Evolutionary conservation across 1,284 basidiomycete genomes (phyloP).

Genomic region (Thecaphora frezii): DNA sequence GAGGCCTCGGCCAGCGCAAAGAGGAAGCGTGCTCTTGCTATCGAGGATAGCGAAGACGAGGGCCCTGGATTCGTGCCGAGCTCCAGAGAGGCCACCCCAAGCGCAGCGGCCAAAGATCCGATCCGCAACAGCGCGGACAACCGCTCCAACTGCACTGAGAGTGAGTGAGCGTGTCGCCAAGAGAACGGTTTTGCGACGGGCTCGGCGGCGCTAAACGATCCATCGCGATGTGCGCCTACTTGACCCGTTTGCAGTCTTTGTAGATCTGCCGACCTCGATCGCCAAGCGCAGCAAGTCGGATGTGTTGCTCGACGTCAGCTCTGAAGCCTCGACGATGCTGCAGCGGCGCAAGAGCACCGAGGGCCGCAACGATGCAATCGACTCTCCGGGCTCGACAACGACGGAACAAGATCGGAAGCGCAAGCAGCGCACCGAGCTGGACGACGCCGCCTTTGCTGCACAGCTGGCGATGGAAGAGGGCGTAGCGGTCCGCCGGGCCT

Average conservation of each 20-base stretch:
- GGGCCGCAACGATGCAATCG: too few relatives aligned
- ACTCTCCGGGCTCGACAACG: too few relatives aligned
- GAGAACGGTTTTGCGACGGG: too few relatives aligned
- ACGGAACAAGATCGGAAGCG: too few relatives aligned
- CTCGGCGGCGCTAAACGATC: too few relatives aligned
- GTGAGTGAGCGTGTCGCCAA: neutral
- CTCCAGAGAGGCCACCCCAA: neutral
- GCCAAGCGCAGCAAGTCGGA: neutral
- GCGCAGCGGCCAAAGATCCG: neutral
- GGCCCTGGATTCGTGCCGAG: neutral
- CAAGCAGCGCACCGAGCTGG: neutral
- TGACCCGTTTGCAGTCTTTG: neutral
- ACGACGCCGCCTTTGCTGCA: slow-evolving; percentile 30
- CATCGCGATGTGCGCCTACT: neutral
- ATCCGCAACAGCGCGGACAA: too few relatives aligned
- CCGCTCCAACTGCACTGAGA: neutral
- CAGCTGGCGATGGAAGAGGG: slow-evolving; percentile 18
- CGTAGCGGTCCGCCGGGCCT: slow-evolving; percentile 16
- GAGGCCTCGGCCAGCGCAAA: neutral
- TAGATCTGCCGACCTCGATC: neutral
- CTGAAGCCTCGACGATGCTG: neutral
- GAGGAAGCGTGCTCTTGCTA: neutral
- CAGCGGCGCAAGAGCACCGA: too few relatives aligned
- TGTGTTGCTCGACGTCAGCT: neutral
- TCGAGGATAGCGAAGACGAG: neutral